Base-by-base conservation (phyloP, 1,284 basidiomycete genomes). In the Leccinum ponderosum region DNA sequence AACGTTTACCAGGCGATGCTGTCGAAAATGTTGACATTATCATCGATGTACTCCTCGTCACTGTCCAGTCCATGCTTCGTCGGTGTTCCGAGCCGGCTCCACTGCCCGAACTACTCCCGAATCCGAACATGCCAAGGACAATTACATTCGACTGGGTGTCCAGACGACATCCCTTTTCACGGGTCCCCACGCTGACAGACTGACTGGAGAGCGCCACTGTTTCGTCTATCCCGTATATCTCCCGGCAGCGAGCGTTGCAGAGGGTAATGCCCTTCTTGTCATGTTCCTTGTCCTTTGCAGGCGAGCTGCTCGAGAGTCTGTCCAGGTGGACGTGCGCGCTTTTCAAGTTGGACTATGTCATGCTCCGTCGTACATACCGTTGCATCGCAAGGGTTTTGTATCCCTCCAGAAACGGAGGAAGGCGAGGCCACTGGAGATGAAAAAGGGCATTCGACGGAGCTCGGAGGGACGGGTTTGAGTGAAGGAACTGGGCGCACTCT, bases 311-410 rank as follows among this genome's bases (percentile, higher is more conserved):
- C 20, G 67, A 73, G 5, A 76, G 78, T 52, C 83, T 87, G 53
- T 78, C 80, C 44, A 74, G 82, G 61, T 94, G 90, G 90, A 86
- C 87, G 20, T 87, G 89, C 67, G 78, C 91, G 6, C 75, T 94
- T 11, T 91, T 96, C 82, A 98, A 97, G 76, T 81, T 99, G 62
- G 82, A 87, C 66, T 91, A 89, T 68, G 83, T 97, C 42, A 37
- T 90, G 87, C 67, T 87, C 89, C 29, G 79, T 94, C 33, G 80
- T 95, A 66, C 83, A 85, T 22, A 88, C 88, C 14, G 77, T 99
- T 11, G 88, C 91, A 2, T 85, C 84, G 55, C 86, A 96, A 71
- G 97, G 97, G 4, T 99, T 98, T 80, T 99, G 95, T 77, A 89
- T 89, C 67, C 95, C 96, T 2, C 83, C 85, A 8, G 93, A 96